Evolutionary conservation across 2,329 filamentous ascomycete species (phyloP).

Genomic region (Blumeriella jaapii): DNA sequence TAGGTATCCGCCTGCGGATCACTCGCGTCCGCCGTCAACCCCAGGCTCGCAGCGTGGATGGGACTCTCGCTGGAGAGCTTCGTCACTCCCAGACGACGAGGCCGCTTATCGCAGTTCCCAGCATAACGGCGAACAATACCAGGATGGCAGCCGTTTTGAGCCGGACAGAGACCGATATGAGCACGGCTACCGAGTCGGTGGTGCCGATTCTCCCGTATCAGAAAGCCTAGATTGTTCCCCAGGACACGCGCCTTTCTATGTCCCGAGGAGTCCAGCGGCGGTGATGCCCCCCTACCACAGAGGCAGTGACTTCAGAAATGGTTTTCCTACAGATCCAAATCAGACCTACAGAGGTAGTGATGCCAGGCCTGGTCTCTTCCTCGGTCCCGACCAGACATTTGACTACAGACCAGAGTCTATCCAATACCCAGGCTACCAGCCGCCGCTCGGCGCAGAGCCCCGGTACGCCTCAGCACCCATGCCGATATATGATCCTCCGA

Average conservation of each 20-base stretch:
- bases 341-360: neutral
- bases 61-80: neutral
- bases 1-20: conserved; percentile 1
- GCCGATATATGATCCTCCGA: neutral
- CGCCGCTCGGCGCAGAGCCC: neutral
- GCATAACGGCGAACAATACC: neutral
- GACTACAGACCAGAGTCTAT: neutral
- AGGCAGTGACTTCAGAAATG: neutral
- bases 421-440: neutral
- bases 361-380: too few species aligned
- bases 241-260: conserved; percentile 5
- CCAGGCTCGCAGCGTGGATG: neutral
- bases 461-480: neutral
- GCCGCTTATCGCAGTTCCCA: neutral
- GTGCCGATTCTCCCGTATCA: neutral
- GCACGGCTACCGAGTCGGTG: neutral
- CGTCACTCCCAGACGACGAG: neutral
- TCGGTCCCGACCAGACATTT: neutral
- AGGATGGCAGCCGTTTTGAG: neutral
- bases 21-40: neutral
- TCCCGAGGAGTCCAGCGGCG: conserved; percentile 1
- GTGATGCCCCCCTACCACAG: neutral
- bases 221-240: neutral
- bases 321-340: neutral
- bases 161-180: neutral